Conservation (phyloP, 352 stramenopile species). For the Globisporangium emineosum region DNA sequence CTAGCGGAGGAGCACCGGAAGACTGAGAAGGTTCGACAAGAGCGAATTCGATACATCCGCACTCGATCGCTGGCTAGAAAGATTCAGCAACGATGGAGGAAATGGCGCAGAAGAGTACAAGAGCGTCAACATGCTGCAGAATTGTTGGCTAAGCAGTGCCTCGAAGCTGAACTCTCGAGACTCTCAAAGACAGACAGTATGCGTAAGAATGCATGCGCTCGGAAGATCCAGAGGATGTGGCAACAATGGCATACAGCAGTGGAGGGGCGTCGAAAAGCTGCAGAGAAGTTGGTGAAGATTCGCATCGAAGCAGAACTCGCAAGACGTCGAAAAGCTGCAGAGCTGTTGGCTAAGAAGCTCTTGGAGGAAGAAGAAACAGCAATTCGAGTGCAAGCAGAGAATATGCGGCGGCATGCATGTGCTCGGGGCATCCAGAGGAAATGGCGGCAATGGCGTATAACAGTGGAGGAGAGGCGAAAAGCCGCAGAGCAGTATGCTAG, state of each 20-base stretch:
- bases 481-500: background rate
- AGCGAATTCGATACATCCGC: background rate
- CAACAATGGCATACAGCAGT: constrained; percentile 5
- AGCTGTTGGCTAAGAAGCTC: background rate
- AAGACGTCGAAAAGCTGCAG: background rate
- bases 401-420: background rate
- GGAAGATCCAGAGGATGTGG: constrained; percentile 19
- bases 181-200: background rate
- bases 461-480: constrained; percentile 12
- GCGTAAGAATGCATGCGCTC: constrained; percentile 3
- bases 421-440: constrained; percentile 7
- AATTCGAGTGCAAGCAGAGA: background rate
- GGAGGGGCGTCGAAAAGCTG: background rate
- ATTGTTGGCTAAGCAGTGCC: background rate
- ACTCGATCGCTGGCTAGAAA: background rate
- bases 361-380: background rate
- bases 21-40: background rate
- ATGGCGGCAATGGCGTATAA: constrained; percentile 13
- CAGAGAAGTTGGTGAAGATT: background rate
- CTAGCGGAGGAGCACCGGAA: background rate
- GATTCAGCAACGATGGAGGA: constrained; percentile 16
- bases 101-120: constrained; percentile 6
- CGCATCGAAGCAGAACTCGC: background rate
- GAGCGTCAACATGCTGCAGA: constrained; percentile 13
- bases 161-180: background rate